Conservation (phyloP, 23 red algal genomes). For the Gracilaria vermiculophylla region DNA sequence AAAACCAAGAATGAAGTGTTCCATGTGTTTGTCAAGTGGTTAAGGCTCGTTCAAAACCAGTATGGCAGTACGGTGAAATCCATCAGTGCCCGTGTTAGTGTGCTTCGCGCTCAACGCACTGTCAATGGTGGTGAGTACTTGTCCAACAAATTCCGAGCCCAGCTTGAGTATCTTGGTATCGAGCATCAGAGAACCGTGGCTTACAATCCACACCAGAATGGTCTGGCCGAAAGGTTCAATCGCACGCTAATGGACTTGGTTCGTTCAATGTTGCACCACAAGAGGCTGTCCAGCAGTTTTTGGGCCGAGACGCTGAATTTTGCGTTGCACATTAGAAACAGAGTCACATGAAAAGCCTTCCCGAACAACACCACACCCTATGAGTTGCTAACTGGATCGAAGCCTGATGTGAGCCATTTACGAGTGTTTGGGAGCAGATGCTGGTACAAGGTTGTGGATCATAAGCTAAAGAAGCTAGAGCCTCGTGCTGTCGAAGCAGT, state of each 20-base stretch:
- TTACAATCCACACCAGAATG: constrained; percentile 49
- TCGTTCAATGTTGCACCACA: constrained; percentile 17
- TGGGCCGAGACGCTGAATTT: not conserved
- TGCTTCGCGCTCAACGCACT: constrained; percentile 19
- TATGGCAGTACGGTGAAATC: not conserved
- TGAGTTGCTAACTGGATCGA: not conserved
- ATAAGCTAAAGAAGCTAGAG: constrained; percentile 19
- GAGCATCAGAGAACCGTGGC: constrained; percentile 3
- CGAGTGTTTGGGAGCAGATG: constrained; percentile 10
- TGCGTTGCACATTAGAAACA: constrained; percentile 10
- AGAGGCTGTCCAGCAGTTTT: not conserved
- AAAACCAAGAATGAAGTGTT: constrained; percentile 36
- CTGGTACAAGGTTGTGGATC: constrained; percentile 24
- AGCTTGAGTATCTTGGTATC: not conserved
- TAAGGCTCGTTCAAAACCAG: constrained; percentile 13
- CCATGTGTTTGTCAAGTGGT: not conserved
- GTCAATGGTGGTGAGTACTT: constrained; percentile 36
- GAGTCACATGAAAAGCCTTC: not conserved
- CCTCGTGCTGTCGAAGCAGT: not conserved
- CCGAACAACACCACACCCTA: not conserved
- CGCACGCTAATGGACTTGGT: constrained; percentile 29
- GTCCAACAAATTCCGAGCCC: not conserved
- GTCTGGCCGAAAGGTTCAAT: constrained; percentile 20
- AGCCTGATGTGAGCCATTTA: constrained; percentile 20
- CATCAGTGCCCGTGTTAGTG: not conserved